Evolutionary conservation across 2,329 filamentous ascomycete genomes (phyloP).

Genomic region (Teratosphaeria viscida): DNA sequence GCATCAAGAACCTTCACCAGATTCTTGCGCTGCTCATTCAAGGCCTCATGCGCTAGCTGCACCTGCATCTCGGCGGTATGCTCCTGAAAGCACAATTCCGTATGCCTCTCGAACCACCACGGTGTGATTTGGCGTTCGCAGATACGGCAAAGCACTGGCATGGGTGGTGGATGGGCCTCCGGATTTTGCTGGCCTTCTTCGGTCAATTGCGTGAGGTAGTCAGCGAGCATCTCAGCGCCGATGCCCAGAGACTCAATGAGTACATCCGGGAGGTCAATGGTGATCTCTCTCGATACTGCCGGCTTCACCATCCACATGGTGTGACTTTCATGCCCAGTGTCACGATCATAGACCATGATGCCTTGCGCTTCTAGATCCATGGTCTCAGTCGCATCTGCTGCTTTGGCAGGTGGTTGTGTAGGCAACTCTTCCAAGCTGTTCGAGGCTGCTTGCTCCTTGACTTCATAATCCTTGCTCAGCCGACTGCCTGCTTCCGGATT

Average conservation of each 20-base stretch:
- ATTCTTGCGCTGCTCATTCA: slow-evolving; percentile 84
- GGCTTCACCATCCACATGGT: slow-evolving; percentile 99
- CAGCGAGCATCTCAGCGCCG: slow-evolving; percentile 86
- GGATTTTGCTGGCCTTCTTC: slow-evolving; percentile 70
- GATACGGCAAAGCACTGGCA: slow-evolving; percentile 85
- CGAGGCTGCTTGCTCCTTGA: background rate
- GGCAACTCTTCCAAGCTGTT: background rate
- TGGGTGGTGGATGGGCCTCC: slow-evolving; percentile 65
- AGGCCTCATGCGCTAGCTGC: slow-evolving; percentile 83
- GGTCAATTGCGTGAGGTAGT: slow-evolving; percentile 81
- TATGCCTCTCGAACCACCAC: slow-evolving; percentile 99
- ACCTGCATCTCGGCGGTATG: slow-evolving; percentile 97
- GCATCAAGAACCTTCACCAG: slow-evolving; percentile 94
- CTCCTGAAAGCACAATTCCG: slow-evolving; percentile 88
- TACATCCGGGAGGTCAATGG: slow-evolving; percentile 81
- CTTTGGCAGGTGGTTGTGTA: background rate
- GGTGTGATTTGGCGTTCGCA: slow-evolving; percentile 94
- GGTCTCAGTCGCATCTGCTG: slow-evolving; percentile 26
- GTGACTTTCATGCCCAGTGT: slow-evolving; percentile 79
- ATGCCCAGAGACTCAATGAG: slow-evolving; percentile 91
- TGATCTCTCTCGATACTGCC: slow-evolving; percentile 81
- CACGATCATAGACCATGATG: slow-evolving; percentile 92
- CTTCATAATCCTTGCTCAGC: background rate
- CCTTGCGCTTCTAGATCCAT: slow-evolving; percentile 89
- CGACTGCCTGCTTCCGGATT: slow-evolving; percentile 1